These are phyloP conservation scores for Dipteronia dyeriana DNA, from an alignment of 345 rosid genomes.

Conservation along the genomic window DNA sequence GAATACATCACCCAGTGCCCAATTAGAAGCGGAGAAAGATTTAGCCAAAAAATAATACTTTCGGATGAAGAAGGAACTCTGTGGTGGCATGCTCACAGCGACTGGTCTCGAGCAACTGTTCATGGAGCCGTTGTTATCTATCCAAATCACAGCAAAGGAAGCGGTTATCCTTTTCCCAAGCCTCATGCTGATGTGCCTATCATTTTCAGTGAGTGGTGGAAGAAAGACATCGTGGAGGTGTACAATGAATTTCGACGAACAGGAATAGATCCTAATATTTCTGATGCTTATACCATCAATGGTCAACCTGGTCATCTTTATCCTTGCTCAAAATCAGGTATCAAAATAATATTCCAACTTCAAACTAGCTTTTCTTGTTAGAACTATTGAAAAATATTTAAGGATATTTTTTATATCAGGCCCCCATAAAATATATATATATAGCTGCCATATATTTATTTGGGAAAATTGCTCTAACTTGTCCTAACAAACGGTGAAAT, in stretches of 20 bases:
- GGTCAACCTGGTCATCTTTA: constrained; percentile 51
- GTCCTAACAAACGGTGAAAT: too few species aligned
- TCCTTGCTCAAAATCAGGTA: constrained; percentile 38
- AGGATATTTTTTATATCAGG: too few species aligned
- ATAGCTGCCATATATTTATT: too few species aligned
- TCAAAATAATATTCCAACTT: background rate
- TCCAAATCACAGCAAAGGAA: constrained; percentile 22
- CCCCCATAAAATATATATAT: too few species aligned
- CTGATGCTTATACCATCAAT: constrained; percentile 44
- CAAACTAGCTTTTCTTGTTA: background rate
- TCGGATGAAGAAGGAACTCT: constrained; percentile 35
- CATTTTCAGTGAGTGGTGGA: constrained; percentile 51
- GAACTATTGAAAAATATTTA: too few species aligned
- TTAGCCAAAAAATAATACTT: constrained; percentile 29
- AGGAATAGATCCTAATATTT: constrained; percentile 33
- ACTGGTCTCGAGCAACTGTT: constrained; percentile 37
- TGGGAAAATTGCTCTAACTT: too few species aligned
- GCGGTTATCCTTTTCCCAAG: constrained; percentile 34
- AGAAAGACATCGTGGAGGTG: constrained; percentile 19
- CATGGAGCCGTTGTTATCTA: constrained; percentile 41
- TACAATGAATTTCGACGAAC: background rate
- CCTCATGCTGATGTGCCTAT: constrained; percentile 36
- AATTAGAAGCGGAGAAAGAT: constrained; percentile 25
- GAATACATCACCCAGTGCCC: constrained; percentile 51
- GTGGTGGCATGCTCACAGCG: constrained; percentile 44